These are phyloP conservation scores for Elongisporangium undulatum DNA, from an alignment of 352 stramenopile species.

Conservation along the genomic window DNA sequence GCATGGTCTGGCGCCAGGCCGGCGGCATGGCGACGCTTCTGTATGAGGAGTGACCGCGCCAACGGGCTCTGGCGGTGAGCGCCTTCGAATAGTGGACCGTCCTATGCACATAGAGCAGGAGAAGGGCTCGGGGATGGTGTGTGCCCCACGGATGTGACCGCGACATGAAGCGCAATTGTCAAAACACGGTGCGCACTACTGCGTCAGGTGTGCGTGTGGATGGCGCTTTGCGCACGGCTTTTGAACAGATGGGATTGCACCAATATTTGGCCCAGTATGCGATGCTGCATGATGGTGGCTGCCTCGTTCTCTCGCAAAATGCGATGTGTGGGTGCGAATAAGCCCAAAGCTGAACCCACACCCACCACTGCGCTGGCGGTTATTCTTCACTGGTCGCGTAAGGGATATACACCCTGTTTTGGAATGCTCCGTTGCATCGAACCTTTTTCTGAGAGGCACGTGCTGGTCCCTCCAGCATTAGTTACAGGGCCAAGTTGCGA, in stretches of 20 bases:
- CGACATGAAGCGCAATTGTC: not conserved
- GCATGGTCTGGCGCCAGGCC: conserved; percentile 18
- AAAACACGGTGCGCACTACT: not conserved
- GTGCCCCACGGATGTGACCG: not conserved
- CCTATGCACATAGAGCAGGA: conserved; percentile 17
- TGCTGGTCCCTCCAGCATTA: not conserved
- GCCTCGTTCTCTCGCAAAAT: not conserved
- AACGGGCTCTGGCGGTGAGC: conserved; percentile 10
- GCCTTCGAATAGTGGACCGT: conserved; percentile 14
- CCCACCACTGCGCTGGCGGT: not conserved
- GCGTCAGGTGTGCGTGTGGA: not conserved
- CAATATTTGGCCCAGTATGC: not conserved
- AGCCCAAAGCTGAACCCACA: not conserved
- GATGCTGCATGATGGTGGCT: not conserved
- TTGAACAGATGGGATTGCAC: not conserved
- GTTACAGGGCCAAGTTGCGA: not conserved
- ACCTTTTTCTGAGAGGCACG: not conserved
- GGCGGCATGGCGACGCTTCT: not conserved
- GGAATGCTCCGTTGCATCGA: not conserved
- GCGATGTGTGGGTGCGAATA: not conserved
- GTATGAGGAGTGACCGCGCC: not conserved
- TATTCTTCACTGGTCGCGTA: not conserved
- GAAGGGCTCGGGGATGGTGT: not conserved
- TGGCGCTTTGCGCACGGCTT: not conserved
- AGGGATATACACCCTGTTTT: not conserved